phyloP scores from a whole-genome alignment of 2,329 filamentous ascomycete species.

The Amauroascus verrucosus region DNA sequence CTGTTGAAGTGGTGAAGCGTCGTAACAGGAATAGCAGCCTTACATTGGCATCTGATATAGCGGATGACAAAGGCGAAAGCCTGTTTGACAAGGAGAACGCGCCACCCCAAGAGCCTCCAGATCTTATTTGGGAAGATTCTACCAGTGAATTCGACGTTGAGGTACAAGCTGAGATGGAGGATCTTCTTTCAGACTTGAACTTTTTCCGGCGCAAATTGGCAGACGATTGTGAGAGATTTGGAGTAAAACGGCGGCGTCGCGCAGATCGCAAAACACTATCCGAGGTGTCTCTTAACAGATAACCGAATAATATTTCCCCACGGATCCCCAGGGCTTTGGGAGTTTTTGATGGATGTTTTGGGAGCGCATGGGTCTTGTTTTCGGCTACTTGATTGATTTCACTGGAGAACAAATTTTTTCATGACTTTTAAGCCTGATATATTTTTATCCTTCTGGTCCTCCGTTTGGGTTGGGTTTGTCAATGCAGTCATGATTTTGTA shows the following conservation, averaged over 20 bases:
- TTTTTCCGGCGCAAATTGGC: conserved; percentile 77
- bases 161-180: conserved; percentile 75
- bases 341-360: background rate
- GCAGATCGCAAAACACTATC: conserved; percentile 6
- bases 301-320: background rate
- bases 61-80: conserved; percentile 48
- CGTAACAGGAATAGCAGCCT: conserved; percentile 25
- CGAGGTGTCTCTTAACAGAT: conserved; percentile 4
- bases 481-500: background rate
- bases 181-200: conserved; percentile 67
- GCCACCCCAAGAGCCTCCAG: conserved; percentile 23
- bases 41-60: conserved; percentile 37
- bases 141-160: conserved; percentile 43
- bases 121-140: conserved; percentile 22
- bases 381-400: background rate
- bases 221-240: conserved; percentile 52
- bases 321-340: background rate
- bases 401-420: background rate
- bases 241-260: conserved; percentile 17
- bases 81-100: conserved; percentile 31
- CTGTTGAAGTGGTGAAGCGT: conserved; percentile 27
- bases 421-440: background rate
- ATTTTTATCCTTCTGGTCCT: background rate
- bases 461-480: background rate
- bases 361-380: background rate